These are phyloP conservation scores for Pseudomicrostroma phylloplanum DNA, from an alignment of 1,284 basidiomycete genomes.

Conservation along the genomic window DNA sequence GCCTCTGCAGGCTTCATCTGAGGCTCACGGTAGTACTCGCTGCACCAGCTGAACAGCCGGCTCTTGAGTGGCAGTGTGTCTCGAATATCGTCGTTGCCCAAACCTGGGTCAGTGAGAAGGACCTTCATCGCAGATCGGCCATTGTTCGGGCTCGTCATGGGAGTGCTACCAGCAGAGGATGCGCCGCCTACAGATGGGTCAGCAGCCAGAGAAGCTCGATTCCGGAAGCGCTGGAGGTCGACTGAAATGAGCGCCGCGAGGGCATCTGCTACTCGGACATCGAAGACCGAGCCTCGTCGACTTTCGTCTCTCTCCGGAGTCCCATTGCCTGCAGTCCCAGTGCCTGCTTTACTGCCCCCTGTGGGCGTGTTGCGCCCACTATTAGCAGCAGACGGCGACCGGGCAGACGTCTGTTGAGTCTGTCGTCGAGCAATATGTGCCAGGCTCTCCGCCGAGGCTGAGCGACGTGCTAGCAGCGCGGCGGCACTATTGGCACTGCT, in stretches of 20 bases:
- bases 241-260: constrained; percentile 44
- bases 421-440: constrained; percentile 23
- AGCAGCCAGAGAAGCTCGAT: constrained; percentile 13
- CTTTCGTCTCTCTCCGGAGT: background rate
- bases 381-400: background rate
- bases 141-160: constrained; percentile 18
- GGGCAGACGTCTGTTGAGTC: constrained; percentile 16
- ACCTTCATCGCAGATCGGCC: background rate
- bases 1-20: constrained; percentile 69
- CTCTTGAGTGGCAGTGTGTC: constrained; percentile 76
- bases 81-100: constrained; percentile 15
- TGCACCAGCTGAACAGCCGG: constrained; percentile 89
- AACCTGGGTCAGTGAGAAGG: background rate
- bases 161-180: constrained; percentile 26
- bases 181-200: background rate
- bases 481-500: background rate
- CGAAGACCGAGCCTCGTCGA: background rate
- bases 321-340: background rate
- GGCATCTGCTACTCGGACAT: constrained; percentile 34
- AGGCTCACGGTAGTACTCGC: constrained; percentile 95
- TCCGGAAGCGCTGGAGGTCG: constrained; percentile 37
- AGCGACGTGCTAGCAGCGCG: constrained; percentile 20
- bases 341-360: background rate
- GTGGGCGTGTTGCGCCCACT: constrained; percentile 4
- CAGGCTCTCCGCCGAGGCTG: constrained; percentile 34